A percentile compares a stretch with the other conserved stretches of the same genome.
These are phyloP conservation scores for Xylaria sp. DNA, from an alignment of 2,329 filamentous ascomycete genomes.

Conservation along the genomic window DNA sequence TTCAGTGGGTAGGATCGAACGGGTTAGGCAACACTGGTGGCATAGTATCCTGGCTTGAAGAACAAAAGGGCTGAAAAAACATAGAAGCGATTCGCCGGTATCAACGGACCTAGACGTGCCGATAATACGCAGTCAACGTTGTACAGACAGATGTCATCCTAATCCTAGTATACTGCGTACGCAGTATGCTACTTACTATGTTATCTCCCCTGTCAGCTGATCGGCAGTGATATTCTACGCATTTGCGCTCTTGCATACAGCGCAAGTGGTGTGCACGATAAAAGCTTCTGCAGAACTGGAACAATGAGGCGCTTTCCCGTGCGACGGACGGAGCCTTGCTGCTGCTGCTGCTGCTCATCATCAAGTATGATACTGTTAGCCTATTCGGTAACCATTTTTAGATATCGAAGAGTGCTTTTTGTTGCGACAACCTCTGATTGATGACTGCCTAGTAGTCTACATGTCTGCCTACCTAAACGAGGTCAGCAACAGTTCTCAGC, in stretches of 20 bases:
- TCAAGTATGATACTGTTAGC: too few species aligned
- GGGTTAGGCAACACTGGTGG: too few species aligned
- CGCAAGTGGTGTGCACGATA: background rate
- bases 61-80: too few species aligned
- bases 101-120: background rate
- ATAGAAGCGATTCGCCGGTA: background rate
- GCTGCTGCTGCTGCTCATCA: too few species aligned
- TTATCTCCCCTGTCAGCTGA: conserved; percentile 19
- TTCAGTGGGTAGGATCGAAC: too few species aligned
- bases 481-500: background rate
- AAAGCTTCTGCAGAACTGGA: background rate
- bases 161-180: background rate
- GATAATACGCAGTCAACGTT: background rate
- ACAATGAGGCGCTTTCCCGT: background rate
- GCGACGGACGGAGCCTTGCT: too few species aligned
- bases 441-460: background rate
- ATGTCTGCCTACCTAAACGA: conserved; percentile 9
- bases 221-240: conserved; percentile 16
- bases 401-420: too few species aligned
- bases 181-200: too few species aligned
- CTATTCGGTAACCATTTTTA: too few species aligned
- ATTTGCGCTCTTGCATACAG: conserved; percentile 15
- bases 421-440: too few species aligned
- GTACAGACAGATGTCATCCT: background rate
- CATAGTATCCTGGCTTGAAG: too few species aligned